Percentiles rank a stretch among this genome's conserved stretches.
These are phyloP conservation scores for Malus hybrid DNA, from an alignment of 331 rosid genomes.

Conservation along the genomic window DNA sequence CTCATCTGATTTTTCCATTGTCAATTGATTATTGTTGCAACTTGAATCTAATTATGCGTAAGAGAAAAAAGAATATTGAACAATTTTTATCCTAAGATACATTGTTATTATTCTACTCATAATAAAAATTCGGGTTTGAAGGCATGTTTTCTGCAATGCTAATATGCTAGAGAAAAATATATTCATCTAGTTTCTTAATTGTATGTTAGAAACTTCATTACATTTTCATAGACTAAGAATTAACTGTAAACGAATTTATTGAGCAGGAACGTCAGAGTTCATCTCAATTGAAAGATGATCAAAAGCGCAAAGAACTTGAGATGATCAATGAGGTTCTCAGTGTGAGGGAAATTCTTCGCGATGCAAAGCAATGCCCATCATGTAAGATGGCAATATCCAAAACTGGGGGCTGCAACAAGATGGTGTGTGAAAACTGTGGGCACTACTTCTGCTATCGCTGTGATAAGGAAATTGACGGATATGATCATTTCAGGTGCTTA, in stretches of 20 bases:
- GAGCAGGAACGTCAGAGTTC: slow-evolving; percentile 78
- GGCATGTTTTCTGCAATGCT: neutral
- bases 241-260: neutral
- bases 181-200: neutral
- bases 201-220: neutral
- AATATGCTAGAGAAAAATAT: neutral
- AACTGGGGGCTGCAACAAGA: slow-evolving; percentile 87
- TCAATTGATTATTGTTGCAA: neutral
- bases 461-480: slow-evolving; percentile 55
- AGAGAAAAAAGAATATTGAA: neutral
- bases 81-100: neutral
- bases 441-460: slow-evolving; percentile 81
- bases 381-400: slow-evolving; percentile 82
- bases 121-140: neutral
- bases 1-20: neutral
- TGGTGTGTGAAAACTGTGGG: slow-evolving; percentile 73
- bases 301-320: slow-evolving; percentile 54
- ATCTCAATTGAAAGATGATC: slow-evolving; percentile 44
- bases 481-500: slow-evolving; percentile 70
- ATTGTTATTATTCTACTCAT: neutral
- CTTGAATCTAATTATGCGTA: neutral
- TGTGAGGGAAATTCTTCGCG: slow-evolving; percentile 57
- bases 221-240: neutral
- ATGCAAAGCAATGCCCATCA: slow-evolving; percentile 80
- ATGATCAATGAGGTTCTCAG: slow-evolving; percentile 79